These are phyloP conservation scores for Curvularia spicifera DNA, from an alignment of 2,329 filamentous ascomycete genomes.

Conservation along the genomic window DNA sequence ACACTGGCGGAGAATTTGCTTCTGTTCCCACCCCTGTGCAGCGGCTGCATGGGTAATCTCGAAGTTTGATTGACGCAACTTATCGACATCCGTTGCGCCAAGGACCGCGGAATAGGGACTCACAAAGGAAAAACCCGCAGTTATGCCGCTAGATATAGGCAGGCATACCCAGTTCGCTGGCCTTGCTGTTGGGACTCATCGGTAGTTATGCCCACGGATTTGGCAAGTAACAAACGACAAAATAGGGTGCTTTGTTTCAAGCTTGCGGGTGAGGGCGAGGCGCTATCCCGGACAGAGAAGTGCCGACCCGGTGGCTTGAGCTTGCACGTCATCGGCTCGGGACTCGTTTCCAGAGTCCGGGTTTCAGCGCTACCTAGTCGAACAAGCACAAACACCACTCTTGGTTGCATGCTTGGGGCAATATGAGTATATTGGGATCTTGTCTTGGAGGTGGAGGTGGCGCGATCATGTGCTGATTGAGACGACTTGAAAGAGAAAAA, in stretches of 20 bases:
- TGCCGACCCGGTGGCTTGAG: constrained; percentile 2
- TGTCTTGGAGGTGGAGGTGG: background rate
- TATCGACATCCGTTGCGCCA: constrained; percentile 1
- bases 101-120: constrained; percentile 3
- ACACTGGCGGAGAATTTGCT: constrained; percentile 19
- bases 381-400: background rate
- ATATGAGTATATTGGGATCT: background rate
- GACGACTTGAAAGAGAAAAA: background rate
- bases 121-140: constrained; percentile 1
- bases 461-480: background rate
- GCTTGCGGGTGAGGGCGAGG: background rate
- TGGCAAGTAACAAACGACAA: constrained; percentile 3
- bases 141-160: constrained; percentile 11
- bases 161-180: constrained; percentile 5
- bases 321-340: constrained; percentile 7
- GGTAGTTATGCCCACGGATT: background rate
- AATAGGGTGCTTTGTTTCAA: constrained; percentile 5
- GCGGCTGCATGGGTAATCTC: background rate
- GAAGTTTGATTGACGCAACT: constrained; percentile 11
- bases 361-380: background rate
- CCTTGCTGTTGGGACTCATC: constrained; percentile 5
- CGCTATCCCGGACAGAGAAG: constrained; percentile 5
- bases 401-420: background rate
- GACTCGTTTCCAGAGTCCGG: background rate
- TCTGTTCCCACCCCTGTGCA: background rate